Evolutionary conservation across 169 alveolate species (phyloP).

Genomic region (Babesia gibsoni): DNA sequence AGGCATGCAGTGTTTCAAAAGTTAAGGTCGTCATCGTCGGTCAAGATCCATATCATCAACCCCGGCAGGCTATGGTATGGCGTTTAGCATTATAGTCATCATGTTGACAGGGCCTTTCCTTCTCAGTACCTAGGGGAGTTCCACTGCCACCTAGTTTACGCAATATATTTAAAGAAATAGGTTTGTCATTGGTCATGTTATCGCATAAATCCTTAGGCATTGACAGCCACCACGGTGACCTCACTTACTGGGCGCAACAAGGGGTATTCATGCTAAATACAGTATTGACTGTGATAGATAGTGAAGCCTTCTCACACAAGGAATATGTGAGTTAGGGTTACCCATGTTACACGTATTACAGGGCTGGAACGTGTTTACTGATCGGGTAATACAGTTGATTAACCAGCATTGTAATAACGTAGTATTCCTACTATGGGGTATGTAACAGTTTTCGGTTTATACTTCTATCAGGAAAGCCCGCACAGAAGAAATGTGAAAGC

Average conservation of each 20-base stretch:
- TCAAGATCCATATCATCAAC: slow-evolving; percentile 97
- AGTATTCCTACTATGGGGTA: slow-evolving; percentile 92
- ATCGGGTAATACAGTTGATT: slow-evolving; percentile 80
- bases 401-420: slow-evolving; percentile 78
- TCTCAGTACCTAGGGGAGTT: slow-evolving; percentile 92
- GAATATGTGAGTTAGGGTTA: slow-evolving; percentile 56
- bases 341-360: slow-evolving; percentile 61
- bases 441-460: slow-evolving; percentile 63
- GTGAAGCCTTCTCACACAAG: slow-evolving; percentile 90
- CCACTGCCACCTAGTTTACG: slow-evolving; percentile 96
- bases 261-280: slow-evolving; percentile 97
- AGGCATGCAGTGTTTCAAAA: slow-evolving; percentile 75
- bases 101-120: slow-evolving; percentile 90
- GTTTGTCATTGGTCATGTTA: slow-evolving; percentile 48
- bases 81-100: neutral
- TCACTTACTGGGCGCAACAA: slow-evolving; percentile 95
- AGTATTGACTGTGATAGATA: slow-evolving; percentile 90
- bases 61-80: slow-evolving; percentile 92
- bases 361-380: slow-evolving; percentile 92
- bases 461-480: slow-evolving; percentile 85
- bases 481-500: slow-evolving; percentile 85
- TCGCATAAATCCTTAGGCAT: slow-evolving; percentile 18
- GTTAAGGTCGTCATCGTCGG: slow-evolving; percentile 97
- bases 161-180: slow-evolving; percentile 93
- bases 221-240: slow-evolving; percentile 92